These are phyloP conservation scores for Boletus reticuloceps DNA, from an alignment of 768 basidiomycete species.

Conservation along the genomic window DNA sequence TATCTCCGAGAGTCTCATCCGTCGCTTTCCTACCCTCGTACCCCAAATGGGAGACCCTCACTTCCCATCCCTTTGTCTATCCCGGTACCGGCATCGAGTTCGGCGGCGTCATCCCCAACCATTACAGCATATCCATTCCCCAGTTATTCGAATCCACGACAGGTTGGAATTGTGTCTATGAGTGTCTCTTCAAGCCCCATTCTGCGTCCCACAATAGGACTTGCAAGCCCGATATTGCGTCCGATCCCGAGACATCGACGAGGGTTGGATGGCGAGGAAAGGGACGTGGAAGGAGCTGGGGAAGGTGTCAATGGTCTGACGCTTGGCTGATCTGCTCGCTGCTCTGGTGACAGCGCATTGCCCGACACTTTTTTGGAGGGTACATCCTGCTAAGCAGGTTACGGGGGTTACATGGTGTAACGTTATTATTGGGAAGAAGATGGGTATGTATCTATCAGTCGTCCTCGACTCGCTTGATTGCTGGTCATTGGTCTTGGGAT, in stretches of 20 bases:
- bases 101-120: constrained; percentile 73
- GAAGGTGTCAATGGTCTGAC: constrained; percentile 70
- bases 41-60: constrained; percentile 56
- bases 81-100: constrained; percentile 55
- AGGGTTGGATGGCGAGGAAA: constrained; percentile 56
- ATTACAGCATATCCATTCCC: constrained; percentile 50
- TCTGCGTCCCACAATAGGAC: constrained; percentile 64
- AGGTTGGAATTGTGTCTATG: constrained; percentile 39
- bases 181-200: constrained; percentile 74
- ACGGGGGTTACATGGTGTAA: not conserved
- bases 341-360: not conserved
- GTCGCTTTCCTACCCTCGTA: constrained; percentile 42
- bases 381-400: not conserved
- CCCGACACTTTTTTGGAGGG: not conserved
- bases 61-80: constrained; percentile 66
- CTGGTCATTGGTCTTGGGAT: not conserved
- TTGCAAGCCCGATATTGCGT: constrained; percentile 73
- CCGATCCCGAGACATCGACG: constrained; percentile 58
- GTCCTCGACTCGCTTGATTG: not conserved
- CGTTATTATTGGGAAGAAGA: constrained; percentile 2
- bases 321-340: constrained; percentile 22
- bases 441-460: constrained; percentile 2
- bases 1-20: constrained; percentile 62
- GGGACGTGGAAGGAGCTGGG: constrained; percentile 75
- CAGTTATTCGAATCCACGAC: constrained; percentile 35